These are phyloP conservation scores for Puccinia hordei DNA, from an alignment of 1,284 basidiomycete species.

Conservation along the genomic window DNA sequence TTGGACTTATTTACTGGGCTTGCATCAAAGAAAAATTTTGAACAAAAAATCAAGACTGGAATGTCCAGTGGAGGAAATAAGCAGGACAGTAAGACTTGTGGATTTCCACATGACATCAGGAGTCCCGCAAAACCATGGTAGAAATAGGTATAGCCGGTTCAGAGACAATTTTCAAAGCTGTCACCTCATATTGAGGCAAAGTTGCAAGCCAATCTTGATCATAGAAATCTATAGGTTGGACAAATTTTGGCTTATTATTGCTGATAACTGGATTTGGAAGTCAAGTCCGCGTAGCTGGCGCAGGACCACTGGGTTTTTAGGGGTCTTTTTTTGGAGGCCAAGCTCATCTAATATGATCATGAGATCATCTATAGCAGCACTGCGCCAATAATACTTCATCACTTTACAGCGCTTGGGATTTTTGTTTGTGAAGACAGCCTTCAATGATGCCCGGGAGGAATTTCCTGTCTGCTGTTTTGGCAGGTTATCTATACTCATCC, in stretches of 20 bases:
- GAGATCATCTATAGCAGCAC: not conserved
- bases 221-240: constrained; percentile 1
- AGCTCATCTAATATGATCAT: constrained; percentile 1
- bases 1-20: too few relatives aligned
- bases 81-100: too few relatives aligned
- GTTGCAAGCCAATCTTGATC: too few relatives aligned
- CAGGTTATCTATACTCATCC: not conserved
- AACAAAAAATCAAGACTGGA: too few relatives aligned
- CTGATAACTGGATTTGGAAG: not conserved
- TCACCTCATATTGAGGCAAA: too few relatives aligned
- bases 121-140: too few relatives aligned
- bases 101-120: too few relatives aligned
- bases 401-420: constrained; percentile 7
- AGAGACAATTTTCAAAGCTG: too few relatives aligned
- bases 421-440: not conserved
- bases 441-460: not conserved
- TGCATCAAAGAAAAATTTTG: too few relatives aligned
- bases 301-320: constrained; percentile 11
- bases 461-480: not conserved
- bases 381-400: constrained; percentile 2
- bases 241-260: not conserved
- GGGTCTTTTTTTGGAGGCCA: not conserved
- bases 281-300: not conserved
- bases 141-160: too few relatives aligned
- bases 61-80: too few relatives aligned